A percentile compares a stretch with the other conserved stretches of the same genome.
Evolutionary conservation across 2,329 filamentous ascomycete species (phyloP).

Genomic region (Colletotrichum sp.): DNA sequence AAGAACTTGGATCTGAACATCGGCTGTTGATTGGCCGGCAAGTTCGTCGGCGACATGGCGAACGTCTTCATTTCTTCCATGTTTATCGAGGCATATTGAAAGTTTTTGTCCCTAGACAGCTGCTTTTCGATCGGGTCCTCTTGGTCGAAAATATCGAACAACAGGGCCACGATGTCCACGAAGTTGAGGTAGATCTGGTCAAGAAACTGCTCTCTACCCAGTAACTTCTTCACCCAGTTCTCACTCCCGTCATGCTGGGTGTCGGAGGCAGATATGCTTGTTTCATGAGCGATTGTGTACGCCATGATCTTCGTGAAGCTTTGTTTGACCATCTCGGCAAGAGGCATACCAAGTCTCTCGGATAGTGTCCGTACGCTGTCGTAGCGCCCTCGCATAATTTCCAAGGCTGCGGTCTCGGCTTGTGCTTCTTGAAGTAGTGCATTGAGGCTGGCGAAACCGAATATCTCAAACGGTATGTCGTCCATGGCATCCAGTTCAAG

Average conservation of each 20-base stretch:
- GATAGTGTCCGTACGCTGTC: constrained; percentile 67
- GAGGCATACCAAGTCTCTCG: constrained; percentile 56
- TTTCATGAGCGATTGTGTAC: constrained; percentile 83
- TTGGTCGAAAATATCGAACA: constrained; percentile 80
- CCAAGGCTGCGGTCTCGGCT: constrained; percentile 79
- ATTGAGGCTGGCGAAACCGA: constrained; percentile 74
- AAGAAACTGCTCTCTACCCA: constrained; percentile 72
- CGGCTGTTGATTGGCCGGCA: constrained; percentile 86
- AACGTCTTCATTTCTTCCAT: constrained; percentile 74
- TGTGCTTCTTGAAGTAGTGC: constrained; percentile 75
- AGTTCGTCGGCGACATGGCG: constrained; percentile 66
- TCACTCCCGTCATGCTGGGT: constrained; percentile 67
- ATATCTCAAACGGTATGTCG: constrained; percentile 84
- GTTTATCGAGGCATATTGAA: constrained; percentile 65
- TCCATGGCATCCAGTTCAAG: constrained; percentile 69
- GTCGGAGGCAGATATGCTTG: constrained; percentile 52
- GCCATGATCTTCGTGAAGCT: constrained; percentile 82
- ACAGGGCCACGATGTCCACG: constrained; percentile 75
- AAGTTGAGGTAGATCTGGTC: constrained; percentile 72
- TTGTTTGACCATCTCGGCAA: constrained; percentile 63
- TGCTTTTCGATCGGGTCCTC: constrained; percentile 76
- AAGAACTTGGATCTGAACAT: constrained; percentile 83
- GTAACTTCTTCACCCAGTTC: constrained; percentile 67
- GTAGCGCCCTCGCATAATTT: constrained; percentile 81
- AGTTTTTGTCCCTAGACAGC: constrained; percentile 63